Evolutionary conservation across 768 basidiomycete species (phyloP), one percentile per base, ranked within the genome.

Genomic region (Chlorophyllum brunneum): DNA sequence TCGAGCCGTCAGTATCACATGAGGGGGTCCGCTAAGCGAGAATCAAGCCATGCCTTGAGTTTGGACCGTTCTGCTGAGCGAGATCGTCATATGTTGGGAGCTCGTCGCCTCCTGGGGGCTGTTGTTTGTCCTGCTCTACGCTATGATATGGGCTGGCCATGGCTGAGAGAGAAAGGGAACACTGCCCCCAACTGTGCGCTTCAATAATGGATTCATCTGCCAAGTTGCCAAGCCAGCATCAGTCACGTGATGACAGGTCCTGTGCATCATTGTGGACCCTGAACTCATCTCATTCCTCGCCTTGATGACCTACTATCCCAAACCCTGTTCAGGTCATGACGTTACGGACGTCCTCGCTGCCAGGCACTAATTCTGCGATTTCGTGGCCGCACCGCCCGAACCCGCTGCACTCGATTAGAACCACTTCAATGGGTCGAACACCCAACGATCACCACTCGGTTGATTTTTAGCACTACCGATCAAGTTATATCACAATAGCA

Each of bases 51-150:
- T 65, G 80, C 88, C 90, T 85, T 30, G 90, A 92, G 70, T 92
- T 92, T 4, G 90, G 86, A 38, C 87, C 88, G 56, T 83, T 78
- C 62, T 88, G 82, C 5, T 76, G 72, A 4, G 83, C 81, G n/a
- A 92, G 80, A 63, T 88, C 85, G 51, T 88, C 84, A 59, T 93
- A 93, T 3, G 85, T 84, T 15, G 90, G 90, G 6, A 91, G 74
- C 36, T 79, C 82, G 51, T 83, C 81, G 23, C 61, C 69, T n/a
- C 68, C 69, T 2, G 56, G 54, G 3, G 70, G 54, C 20, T 61
- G 54, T 13, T 51, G 30, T 4, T 59, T 50, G 58, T 81, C 79
- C 60, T 79, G 78, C 57, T 81, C 79, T 48, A 78, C 59, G 51
- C 66, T 57, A 7, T 59, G 26, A 53, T 53, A 61, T 23, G 56